A percentile compares a stretch with the other conserved stretches of the same genome.
phyloP scores from a whole-genome alignment of 106 monocot genomes.

The Triglochin maritima region DNA sequence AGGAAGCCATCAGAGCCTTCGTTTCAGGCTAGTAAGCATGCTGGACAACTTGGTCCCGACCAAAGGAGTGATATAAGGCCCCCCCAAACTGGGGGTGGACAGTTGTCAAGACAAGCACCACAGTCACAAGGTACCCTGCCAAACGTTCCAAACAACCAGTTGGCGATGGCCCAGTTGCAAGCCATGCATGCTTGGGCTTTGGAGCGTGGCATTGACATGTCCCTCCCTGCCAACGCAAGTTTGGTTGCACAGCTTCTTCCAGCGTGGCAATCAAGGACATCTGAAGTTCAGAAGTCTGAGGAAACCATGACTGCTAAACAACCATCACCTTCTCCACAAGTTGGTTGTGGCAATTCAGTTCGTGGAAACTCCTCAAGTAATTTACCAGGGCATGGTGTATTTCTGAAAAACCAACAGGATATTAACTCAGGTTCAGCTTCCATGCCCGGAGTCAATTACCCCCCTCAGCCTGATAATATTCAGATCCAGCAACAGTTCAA shows the following conservation, averaged over 20 bases:
- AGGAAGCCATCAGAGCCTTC: conserved; percentile 34
- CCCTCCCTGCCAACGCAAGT: conserved; percentile 58
- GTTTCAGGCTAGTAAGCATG: conserved; percentile 27
- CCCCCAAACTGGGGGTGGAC: conserved; percentile 28
- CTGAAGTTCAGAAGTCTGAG: conserved; percentile 42
- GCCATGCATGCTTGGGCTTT: conserved; percentile 81
- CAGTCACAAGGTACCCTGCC: conserved; percentile 26
- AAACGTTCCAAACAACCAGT: conserved; percentile 38
- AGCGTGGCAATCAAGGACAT: conserved; percentile 47
- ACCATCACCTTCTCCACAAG: conserved; percentile 42
- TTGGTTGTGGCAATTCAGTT: conserved; percentile 48
- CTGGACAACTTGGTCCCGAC: conserved; percentile 16
- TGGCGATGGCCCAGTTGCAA: conserved; percentile 59
- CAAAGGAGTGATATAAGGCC: conserved; percentile 43
- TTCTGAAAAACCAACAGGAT: conserved; percentile 26
- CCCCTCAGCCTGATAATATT: conserved; percentile 25
- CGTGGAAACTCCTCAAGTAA: conserved; percentile 36
- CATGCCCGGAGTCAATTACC: conserved; percentile 8
- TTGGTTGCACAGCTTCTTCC: conserved; percentile 66
- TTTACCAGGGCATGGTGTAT: conserved; percentile 26
- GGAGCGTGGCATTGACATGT: conserved; percentile 70
- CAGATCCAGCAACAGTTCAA: conserved; percentile 35
- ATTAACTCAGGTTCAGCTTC: conserved; percentile 21
- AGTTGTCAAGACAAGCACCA: conserved; percentile 34
- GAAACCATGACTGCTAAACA: conserved; percentile 31